A percentile compares a stretch with the other conserved stretches of the same genome.
Conservation (phyloP, 1,284 basidiomycete genomes). For the Moniliophthora roreri region DNA sequence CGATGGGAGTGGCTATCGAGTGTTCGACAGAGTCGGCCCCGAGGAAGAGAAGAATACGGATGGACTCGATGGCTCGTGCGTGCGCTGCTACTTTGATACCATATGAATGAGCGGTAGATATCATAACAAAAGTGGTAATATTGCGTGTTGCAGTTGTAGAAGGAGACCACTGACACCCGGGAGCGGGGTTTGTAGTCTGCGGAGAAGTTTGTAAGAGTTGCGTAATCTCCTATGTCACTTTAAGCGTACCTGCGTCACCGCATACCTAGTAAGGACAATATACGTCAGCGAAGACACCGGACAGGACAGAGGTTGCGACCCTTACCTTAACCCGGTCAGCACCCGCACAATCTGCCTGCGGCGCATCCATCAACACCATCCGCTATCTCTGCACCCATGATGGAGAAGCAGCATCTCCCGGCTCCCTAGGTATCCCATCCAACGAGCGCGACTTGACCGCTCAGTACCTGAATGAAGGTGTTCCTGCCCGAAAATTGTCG, state of each 20-base stretch:
- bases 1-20: conserved; percentile 28
- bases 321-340: conserved; percentile 65
- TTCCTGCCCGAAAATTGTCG: too few relatives aligned
- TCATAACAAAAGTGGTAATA: conserved; percentile 51
- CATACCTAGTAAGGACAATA: conserved; percentile 39
- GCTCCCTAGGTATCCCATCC: too few relatives aligned
- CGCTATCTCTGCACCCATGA: conserved; percentile 57
- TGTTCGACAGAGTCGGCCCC: conserved; percentile 53
- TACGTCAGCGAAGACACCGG: not conserved
- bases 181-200: conserved; percentile 54
- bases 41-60: conserved; percentile 34
- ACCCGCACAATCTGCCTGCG: conserved; percentile 62
- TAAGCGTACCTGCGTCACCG: conserved; percentile 46
- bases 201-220: not conserved
- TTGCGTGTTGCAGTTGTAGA: conserved; percentile 30
- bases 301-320: not conserved
- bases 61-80: conserved; percentile 39
- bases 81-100: conserved; percentile 66
- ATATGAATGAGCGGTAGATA: conserved; percentile 48
- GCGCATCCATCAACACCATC: conserved; percentile 59
- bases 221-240: not conserved
- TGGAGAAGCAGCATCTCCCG: too few relatives aligned
- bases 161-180: conserved; percentile 40
- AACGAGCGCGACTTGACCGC: too few relatives aligned
- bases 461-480: too few relatives aligned